Evolutionary conservation across 257 asterid genomes (phyloP).

Genomic region (Lycium barbarum): DNA sequence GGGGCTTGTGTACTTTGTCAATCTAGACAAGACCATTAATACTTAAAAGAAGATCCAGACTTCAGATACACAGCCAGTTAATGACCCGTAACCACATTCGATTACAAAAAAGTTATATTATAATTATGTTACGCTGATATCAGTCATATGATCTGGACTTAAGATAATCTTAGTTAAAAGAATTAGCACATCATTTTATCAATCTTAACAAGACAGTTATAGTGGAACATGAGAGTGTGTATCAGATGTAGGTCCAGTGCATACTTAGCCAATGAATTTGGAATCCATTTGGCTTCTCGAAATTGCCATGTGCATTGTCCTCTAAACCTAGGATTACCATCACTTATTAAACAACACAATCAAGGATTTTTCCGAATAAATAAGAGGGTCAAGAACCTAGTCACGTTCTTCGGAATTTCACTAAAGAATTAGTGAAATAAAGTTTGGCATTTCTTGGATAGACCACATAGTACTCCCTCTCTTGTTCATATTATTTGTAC

Average conservation of each 20-base stretch:
- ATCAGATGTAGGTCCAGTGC: neutral
- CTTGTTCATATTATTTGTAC: no score
- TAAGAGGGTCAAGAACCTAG: conserved; percentile 1
- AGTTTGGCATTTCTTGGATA: neutral
- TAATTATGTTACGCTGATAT: neutral
- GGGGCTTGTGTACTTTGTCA: neutral
- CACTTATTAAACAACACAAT: conserved; percentile 18
- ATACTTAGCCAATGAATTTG: neutral
- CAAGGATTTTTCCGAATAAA: neutral
- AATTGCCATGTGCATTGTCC: conserved; percentile 19
- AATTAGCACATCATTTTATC: neutral
- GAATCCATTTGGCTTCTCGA: neutral
- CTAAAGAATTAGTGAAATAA: neutral
- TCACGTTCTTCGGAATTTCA: neutral
- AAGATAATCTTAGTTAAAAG: neutral
- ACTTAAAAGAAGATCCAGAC: neutral
- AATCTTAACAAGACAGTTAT: neutral
- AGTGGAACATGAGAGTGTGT: neutral
- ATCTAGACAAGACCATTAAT: neutral
- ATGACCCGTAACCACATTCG: neutral
- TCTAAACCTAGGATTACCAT: conserved; percentile 19
- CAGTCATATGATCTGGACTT: neutral
- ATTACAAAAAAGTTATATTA: neutral
- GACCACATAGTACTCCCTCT: neutral
- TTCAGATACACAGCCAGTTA: neutral